Conservation (phyloP, 1,139 yeast species). For the Diutina siamensis region DNA sequence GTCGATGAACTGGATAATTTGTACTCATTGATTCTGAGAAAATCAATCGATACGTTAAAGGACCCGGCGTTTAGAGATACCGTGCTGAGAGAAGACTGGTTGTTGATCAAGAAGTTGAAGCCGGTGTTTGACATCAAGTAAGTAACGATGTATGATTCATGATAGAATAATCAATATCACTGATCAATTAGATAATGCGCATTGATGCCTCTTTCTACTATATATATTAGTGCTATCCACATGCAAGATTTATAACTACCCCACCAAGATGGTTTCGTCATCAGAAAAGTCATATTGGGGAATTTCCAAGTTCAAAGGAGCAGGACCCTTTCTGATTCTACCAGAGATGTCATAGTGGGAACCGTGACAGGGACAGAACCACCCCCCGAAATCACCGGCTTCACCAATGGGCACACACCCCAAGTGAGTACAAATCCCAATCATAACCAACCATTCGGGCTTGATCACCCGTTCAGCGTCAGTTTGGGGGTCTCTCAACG, state of each 20-base stretch:
- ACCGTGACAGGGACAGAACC: constrained; percentile 99
- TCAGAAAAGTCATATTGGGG: constrained; percentile 81
- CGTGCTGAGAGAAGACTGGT: constrained; percentile 92
- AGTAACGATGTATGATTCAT: neutral
- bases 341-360: constrained; percentile 99
- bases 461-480: constrained; percentile 91
- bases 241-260: constrained; percentile 16
- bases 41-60: constrained; percentile 90
- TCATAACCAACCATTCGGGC: constrained; percentile 98
- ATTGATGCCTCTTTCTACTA: no score
- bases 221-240: constrained; percentile 2
- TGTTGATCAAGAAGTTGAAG: constrained; percentile 79
- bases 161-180: neutral
- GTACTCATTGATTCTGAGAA: constrained; percentile 80
- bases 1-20: constrained; percentile 85
- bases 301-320: constrained; percentile 96
- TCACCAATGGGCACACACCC: constrained; percentile 99
- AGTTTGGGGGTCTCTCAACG: constrained; percentile 87
- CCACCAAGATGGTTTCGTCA: constrained; percentile 71
- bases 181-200: neutral
- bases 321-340: constrained; percentile 99
- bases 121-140: constrained; percentile 72
- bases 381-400: constrained; percentile 99
- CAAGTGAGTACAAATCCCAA: constrained; percentile 99
- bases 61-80: constrained; percentile 95